Evolutionary conservation across 1,139 yeast genomes (phyloP).

Genomic region (Pichia sp.): DNA sequence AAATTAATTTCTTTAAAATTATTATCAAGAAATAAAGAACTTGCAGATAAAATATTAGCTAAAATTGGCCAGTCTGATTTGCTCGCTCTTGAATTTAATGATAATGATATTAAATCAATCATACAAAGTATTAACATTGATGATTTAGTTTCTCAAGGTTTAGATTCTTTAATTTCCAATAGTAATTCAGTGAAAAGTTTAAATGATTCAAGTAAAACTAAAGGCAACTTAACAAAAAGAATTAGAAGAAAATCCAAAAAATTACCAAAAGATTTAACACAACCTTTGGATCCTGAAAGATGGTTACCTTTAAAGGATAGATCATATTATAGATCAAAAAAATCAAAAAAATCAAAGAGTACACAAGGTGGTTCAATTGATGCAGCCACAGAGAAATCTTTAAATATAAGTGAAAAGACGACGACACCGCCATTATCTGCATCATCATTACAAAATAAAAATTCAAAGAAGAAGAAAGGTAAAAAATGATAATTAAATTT

Average conservation of each 20-base stretch:
- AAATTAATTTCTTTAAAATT: conserved; percentile 45
- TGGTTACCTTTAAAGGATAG: conserved; percentile 90
- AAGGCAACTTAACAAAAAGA: conserved; percentile 23
- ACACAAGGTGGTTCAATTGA: conserved; percentile 73
- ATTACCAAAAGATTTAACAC: conserved; percentile 38
- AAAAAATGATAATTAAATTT: conserved; percentile 9
- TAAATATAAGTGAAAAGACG: conserved; percentile 16
- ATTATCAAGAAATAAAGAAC: conserved; percentile 31
- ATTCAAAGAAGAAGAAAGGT: conserved; percentile 17
- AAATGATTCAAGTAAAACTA: no score
- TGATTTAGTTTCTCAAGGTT: not conserved
- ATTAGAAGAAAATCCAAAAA: conserved; percentile 33
- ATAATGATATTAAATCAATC: conserved; percentile 24
- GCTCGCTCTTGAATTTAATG: conserved; percentile 22
- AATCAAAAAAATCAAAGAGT: conserved; percentile 48
- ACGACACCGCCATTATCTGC: conserved; percentile 11
- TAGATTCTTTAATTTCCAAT: not conserved
- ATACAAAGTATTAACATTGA: conserved; percentile 6
- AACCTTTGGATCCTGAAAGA: conserved; percentile 59
- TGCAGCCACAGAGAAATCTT: conserved; percentile 39
- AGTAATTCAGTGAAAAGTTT: no score
- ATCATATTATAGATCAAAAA: conserved; percentile 73
- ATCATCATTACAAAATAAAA: conserved; percentile 21
- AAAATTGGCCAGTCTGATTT: conserved; percentile 30
- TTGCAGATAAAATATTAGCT: conserved; percentile 33